Percentiles rank a stretch among this genome's conserved stretches.
phyloP scores from a whole-genome alignment of 345 rosid species.

The Syzygium aromaticum region DNA sequence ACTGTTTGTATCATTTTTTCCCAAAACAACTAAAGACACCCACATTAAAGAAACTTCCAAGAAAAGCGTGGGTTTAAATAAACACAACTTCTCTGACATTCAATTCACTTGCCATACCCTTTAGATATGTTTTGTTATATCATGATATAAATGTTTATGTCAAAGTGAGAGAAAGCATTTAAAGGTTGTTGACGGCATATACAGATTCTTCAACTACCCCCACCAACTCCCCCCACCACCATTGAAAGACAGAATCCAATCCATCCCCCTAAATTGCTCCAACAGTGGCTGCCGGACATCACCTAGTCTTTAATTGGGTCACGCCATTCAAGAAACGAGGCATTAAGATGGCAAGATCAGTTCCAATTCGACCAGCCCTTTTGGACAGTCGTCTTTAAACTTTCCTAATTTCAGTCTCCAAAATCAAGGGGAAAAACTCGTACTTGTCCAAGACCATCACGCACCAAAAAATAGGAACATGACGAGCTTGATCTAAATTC shows the following conservation, averaged over 20 bases:
- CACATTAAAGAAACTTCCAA: neutral
- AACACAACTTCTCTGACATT: neutral
- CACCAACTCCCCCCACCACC: neutral
- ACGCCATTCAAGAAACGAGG: neutral
- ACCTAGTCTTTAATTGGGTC: neutral
- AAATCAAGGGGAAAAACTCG: neutral
- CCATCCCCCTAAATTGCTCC: neutral
- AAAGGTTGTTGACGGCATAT: neutral
- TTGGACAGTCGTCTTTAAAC: neutral
- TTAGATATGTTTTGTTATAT: neutral
- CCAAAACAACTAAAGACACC: neutral
- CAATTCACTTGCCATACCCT: neutral
- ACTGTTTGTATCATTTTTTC: too few relatives aligned
- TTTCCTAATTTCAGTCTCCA: neutral
- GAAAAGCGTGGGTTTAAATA: neutral
- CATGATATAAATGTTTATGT: neutral
- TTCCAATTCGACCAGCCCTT: neutral
- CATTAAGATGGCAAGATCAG: neutral
- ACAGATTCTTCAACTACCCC: neutral
- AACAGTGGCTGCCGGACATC: neutral
- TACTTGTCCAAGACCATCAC: neutral
- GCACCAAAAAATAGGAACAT: neutral
- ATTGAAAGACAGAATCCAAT: neutral
- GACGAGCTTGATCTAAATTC: neutral
- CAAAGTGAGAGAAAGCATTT: neutral